phyloP scores from a whole-genome alignment of 305 asterid species.

The Stenogyne calaminthoides region DNA sequence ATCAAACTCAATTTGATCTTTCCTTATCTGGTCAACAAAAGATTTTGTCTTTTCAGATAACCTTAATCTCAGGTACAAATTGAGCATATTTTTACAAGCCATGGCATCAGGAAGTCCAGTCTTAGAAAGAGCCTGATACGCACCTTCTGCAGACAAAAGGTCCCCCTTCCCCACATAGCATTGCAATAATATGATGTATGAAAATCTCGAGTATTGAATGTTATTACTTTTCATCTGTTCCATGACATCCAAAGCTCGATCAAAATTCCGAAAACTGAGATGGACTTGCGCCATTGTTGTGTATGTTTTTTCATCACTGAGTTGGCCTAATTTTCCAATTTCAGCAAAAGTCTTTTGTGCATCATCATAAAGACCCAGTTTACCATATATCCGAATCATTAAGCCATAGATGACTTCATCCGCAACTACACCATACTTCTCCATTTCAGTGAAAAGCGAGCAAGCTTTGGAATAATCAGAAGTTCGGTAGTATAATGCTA shows the following conservation, averaged over 20 bases:
- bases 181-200: conserved; percentile 59
- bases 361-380: conserved; percentile 90
- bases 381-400: conserved; percentile 92
- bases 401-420: conserved; percentile 93
- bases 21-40: conserved; percentile 62
- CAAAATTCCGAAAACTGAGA: conserved; percentile 60
- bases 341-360: conserved; percentile 77
- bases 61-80: conserved; percentile 60
- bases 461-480: conserved; percentile 85
- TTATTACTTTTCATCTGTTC: conserved; percentile 67
- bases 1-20: conserved; percentile 61
- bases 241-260: conserved; percentile 73
- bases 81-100: conserved; percentile 67
- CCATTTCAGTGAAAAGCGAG: conserved; percentile 90
- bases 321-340: conserved; percentile 61
- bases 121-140: conserved; percentile 62
- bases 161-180: conserved; percentile 69
- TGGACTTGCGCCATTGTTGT: conserved; percentile 96
- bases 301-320: conserved; percentile 68
- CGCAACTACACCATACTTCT: conserved; percentile 52
- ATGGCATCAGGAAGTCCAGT: conserved; percentile 63
- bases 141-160: conserved; percentile 70
- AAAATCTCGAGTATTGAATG: conserved; percentile 65
- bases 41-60: conserved; percentile 67
- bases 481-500: conserved; percentile 67